Conservation (phyloP, 2,329 filamentous ascomycete genomes). For the Ascochyta rabiei region DNA sequence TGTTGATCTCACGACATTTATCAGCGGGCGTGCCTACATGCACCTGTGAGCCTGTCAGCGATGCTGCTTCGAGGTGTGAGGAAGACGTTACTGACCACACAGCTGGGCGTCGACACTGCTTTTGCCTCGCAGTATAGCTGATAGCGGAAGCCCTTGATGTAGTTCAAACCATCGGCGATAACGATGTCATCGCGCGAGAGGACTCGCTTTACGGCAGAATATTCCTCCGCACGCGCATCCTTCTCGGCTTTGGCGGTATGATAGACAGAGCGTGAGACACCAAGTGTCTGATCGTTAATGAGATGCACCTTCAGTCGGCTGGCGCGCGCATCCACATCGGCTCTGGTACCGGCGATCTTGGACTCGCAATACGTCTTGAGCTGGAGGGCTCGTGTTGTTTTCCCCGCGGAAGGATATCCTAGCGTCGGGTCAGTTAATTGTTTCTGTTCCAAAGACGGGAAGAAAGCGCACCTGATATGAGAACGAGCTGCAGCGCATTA, state of each 20-base stretch:
- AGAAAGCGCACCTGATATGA: constrained; percentile 54
- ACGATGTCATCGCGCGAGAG: constrained; percentile 76
- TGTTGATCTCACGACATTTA: constrained; percentile 66
- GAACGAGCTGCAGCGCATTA: constrained; percentile 58
- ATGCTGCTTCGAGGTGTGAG: background rate
- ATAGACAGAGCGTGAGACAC: constrained; percentile 74
- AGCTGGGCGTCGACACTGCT: constrained; percentile 75
- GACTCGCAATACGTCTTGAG: constrained; percentile 68
- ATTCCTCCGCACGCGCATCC: constrained; percentile 76
- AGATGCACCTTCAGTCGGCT: constrained; percentile 70
- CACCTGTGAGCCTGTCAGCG: constrained; percentile 54
- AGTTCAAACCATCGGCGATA: constrained; percentile 80
- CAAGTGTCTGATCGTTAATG: constrained; percentile 74
- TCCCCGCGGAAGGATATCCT: constrained; percentile 68
- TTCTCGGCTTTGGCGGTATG: constrained; percentile 81
- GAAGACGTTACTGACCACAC: constrained; percentile 61
- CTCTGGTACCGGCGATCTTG: constrained; percentile 58
- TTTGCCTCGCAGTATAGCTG: constrained; percentile 87
- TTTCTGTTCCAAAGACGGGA: background rate
- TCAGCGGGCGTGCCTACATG: constrained; percentile 64
- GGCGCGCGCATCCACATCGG: constrained; percentile 53
- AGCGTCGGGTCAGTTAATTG: constrained; percentile 63
- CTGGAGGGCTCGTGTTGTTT: constrained; percentile 66
- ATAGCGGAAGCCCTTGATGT: constrained; percentile 90
- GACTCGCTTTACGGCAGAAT: constrained; percentile 78